These are phyloP conservation scores for Theobroma grandiflorum DNA, from an alignment of 441 rosid genomes.

Conservation along the genomic window DNA sequence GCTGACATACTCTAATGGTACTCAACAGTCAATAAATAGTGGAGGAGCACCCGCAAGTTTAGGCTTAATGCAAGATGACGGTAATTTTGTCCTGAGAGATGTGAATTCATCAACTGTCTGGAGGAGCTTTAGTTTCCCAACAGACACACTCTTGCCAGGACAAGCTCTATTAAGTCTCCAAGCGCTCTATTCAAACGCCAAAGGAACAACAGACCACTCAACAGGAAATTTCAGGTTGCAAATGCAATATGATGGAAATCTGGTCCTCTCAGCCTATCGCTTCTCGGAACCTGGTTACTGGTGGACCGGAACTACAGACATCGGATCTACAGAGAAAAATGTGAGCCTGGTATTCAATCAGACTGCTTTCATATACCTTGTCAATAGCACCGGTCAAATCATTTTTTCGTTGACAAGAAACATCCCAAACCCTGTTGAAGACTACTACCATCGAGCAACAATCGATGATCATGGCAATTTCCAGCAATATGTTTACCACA, in stretches of 20 bases:
- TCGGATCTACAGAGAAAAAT: not conserved
- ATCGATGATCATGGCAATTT: slow-evolving; percentile 37
- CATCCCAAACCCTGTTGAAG: slow-evolving; percentile 22
- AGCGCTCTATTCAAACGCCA: slow-evolving; percentile 28
- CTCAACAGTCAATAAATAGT: not conserved
- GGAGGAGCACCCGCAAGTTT: slow-evolving; percentile 25
- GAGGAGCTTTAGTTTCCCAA: slow-evolving; percentile 32
- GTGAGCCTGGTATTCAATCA: slow-evolving; percentile 29
- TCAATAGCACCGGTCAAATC: slow-evolving; percentile 27
- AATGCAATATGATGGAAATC: slow-evolving; percentile 42
- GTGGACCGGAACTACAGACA: not conserved
- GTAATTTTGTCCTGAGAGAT: slow-evolving; percentile 29
- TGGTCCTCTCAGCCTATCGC: slow-evolving; percentile 40
- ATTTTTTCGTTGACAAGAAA: slow-evolving; percentile 26
- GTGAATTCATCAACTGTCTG: not conserved
- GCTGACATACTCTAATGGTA: slow-evolving; percentile 31
- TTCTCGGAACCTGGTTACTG: slow-evolving; percentile 46
- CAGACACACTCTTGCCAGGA: slow-evolving; percentile 18
- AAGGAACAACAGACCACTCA: slow-evolving; percentile 29
- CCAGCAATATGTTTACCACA: slow-evolving; percentile 30
- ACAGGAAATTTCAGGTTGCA: slow-evolving; percentile 38
- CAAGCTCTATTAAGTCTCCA: not conserved
- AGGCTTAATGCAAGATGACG: slow-evolving; percentile 39
- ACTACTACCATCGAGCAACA: slow-evolving; percentile 40
- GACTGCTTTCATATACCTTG: slow-evolving; percentile 33